Evolutionary conservation across 352 stramenopile species (phyloP), one percentile per base, ranked within the genome.

Genomic region (Globisporangium recalcitrans): DNA sequence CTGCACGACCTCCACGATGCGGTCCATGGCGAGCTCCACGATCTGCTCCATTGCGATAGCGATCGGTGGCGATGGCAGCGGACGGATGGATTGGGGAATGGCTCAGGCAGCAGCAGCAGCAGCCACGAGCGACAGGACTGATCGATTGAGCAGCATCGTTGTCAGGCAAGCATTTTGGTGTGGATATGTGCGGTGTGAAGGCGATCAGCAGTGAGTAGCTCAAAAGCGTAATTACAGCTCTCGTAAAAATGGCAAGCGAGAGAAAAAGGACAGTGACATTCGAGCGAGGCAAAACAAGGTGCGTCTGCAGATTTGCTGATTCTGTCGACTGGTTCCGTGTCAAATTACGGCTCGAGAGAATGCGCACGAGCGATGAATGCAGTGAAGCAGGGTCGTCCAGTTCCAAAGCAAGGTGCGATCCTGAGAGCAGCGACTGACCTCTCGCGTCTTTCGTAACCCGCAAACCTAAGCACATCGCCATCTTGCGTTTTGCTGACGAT

Each of bases 1-100:
- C 62, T 64, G 62, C 60, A 82, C 71, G 42, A 80, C 26, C 44
- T 72, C 64, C 53, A 80, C 72, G 47, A 80, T 62, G 57, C 60
- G 70, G 62, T 75, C 73, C 71, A 85, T 80, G 22, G 49, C 56
- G 59, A 64, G 58, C 46, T 63, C 24, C 44, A 63, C 58, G 58
- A 54, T 40, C 31, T 63, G 58, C 38, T 71, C 65, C 60, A 69
- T 72, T 13, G 58, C 32, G 26, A 27, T 38, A 29, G 36, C 14
- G 27, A 38, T 16, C 3, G 51, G 6, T n/a, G 11, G 7, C 11
- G 42, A 40, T 44, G 26, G 38, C 16, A 46, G 38, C 34, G 53
- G 53, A 42, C 8, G 53, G 57, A 63, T n/a, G 13, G 31, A 44
- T 53, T 55, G 19, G 11, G 42, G 40, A 63, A 57, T 57, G 51